phyloP scores from a whole-genome alignment of 306 rosid species.

The Cicer judaicum region DNA sequence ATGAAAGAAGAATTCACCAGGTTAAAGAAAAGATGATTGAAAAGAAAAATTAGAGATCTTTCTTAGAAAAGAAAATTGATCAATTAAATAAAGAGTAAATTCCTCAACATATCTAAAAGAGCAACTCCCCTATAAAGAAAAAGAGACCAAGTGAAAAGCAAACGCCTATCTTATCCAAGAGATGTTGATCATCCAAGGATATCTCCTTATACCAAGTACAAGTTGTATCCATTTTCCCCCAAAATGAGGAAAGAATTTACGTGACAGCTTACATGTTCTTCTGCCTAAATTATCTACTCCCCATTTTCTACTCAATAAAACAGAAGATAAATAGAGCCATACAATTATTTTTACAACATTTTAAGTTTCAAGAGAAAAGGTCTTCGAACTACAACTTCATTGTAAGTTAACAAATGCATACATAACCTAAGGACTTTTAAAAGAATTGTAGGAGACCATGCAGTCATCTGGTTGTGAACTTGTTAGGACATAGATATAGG shows the following conservation, averaged over 20 bases:
- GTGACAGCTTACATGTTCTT: neutral
- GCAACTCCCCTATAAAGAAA: neutral
- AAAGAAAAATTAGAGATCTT: neutral
- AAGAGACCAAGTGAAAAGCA: neutral
- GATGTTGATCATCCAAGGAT: neutral
- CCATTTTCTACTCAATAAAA: neutral
- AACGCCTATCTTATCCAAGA: neutral
- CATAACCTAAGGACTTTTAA: too few relatives aligned
- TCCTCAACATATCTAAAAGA: neutral
- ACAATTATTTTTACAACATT: neutral
- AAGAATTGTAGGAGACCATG: too few relatives aligned
- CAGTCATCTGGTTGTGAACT: too few relatives aligned
- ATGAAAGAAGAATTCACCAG: neutral
- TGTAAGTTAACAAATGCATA: too few relatives aligned
- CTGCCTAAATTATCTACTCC: neutral
- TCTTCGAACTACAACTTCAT: too few relatives aligned
- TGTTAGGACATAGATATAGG: too few relatives aligned
- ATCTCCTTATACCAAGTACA: neutral
- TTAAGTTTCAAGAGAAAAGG: too few relatives aligned
- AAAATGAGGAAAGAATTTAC: neutral
- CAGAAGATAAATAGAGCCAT: neutral
- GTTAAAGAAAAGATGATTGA: neutral
- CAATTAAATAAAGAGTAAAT: neutral
- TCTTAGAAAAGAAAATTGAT: neutral
- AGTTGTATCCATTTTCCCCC: neutral